Evolutionary conservation across 2,329 filamentous ascomycete genomes (phyloP).

Genomic region (Pestalotiopsis fici): DNA sequence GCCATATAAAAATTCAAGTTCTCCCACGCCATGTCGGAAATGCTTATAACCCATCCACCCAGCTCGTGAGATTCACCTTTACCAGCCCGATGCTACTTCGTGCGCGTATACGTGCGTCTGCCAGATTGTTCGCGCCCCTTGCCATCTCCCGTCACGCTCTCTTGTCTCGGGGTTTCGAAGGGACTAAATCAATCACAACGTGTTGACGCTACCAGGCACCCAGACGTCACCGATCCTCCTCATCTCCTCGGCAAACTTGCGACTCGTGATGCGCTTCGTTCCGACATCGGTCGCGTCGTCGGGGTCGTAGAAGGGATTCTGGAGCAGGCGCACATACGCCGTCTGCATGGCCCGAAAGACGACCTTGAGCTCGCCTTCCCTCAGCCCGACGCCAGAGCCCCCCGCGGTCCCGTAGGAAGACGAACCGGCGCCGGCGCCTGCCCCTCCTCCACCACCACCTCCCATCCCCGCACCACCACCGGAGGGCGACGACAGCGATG

Average conservation of each 20-base stretch:
- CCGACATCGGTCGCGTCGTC: constrained; percentile 69
- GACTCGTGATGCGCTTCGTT: constrained; percentile 74
- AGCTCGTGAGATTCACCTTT: not conserved
- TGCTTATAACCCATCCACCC: not conserved
- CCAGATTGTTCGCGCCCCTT: not conserved
- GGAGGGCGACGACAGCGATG: constrained; percentile 5
- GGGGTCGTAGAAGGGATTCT: constrained; percentile 94
- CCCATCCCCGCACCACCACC: constrained; percentile 22
- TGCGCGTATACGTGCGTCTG: not conserved
- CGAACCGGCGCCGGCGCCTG: constrained; percentile 20
- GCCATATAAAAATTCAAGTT: not conserved
- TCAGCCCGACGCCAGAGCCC: constrained; percentile 58
- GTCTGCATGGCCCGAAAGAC: constrained; percentile 90
- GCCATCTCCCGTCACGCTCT: not conserved
- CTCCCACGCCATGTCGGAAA: not conserved
- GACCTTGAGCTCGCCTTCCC: constrained; percentile 85
- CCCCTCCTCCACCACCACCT: constrained; percentile 17
- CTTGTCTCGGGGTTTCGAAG: not conserved
- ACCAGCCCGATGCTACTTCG: not conserved
- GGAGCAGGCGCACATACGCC: constrained; percentile 85
- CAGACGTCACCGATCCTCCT: constrained; percentile 83
- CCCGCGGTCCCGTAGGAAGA: constrained; percentile 27
- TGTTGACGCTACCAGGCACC: constrained; percentile 64
- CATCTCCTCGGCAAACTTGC: constrained; percentile 79
- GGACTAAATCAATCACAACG: not conserved